Conservation (phyloP, 345 rosid species). For the Populus tremula region DNA sequence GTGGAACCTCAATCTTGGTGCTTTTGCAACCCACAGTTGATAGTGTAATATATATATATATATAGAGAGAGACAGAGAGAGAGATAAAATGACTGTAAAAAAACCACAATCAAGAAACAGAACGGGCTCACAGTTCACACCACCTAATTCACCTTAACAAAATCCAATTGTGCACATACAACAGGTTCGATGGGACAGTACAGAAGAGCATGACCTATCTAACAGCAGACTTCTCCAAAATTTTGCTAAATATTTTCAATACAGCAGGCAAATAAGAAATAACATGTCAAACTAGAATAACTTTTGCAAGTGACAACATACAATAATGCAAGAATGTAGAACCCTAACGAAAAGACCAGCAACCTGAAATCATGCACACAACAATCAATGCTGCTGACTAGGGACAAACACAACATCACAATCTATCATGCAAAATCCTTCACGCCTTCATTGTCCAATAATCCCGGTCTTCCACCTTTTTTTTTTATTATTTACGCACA, state of each 20-base stretch:
- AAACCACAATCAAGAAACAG: background rate
- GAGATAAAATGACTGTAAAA: background rate
- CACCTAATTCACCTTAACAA: conserved; percentile 25
- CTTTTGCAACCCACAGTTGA: background rate
- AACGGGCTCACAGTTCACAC: background rate
- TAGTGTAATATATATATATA: background rate
- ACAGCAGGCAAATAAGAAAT: conserved; percentile 25
- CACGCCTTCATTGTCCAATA: conserved; percentile 24
- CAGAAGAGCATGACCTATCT: conserved; percentile 17
- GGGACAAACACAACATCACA: conserved; percentile 34
- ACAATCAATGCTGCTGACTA: conserved; percentile 37
- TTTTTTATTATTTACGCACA: conserved; percentile 35
- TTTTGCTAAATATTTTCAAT: conserved; percentile 32
- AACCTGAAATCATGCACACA: conserved; percentile 41
- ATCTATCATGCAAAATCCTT: conserved; percentile 28
- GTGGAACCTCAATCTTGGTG: too few species aligned
- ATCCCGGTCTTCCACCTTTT: conserved; percentile 21
- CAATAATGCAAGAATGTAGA: conserved; percentile 36
- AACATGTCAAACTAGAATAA: conserved; percentile 30
- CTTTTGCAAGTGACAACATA: conserved; percentile 22
- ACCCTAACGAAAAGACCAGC: conserved; percentile 34
- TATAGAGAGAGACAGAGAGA: too few species aligned
- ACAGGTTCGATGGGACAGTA: conserved; percentile 9
- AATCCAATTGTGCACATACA: conserved; percentile 25
- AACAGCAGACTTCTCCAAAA: conserved; percentile 34